These are phyloP conservation scores for Termitomyces sp. DNA, from an alignment of 768 basidiomycete genomes.

Conservation along the genomic window DNA sequence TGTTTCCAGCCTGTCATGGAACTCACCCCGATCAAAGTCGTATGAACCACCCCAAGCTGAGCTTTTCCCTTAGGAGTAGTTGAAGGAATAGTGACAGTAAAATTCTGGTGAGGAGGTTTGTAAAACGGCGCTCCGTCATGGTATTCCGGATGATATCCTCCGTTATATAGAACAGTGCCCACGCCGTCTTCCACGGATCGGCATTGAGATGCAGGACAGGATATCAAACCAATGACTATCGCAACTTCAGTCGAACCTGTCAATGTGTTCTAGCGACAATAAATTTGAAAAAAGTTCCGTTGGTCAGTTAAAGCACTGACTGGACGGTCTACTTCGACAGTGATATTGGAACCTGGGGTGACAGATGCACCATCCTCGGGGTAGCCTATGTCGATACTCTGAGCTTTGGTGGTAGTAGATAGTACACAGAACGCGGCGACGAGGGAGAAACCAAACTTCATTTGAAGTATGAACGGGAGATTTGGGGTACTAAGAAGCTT, in stretches of 20 bases:
- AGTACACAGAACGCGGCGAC: conserved; percentile 14
- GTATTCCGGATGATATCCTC: conserved; percentile 32
- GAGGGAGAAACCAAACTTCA: not conserved
- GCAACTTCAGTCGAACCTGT: conserved; percentile 38
- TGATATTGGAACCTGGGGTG: conserved; percentile 28
- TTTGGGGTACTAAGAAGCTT: not conserved
- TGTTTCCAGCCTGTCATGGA: not conserved
- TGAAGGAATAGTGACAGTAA: conserved; percentile 34
- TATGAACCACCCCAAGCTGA: conserved; percentile 29
- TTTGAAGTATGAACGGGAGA: not conserved
- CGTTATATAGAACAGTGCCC: conserved; percentile 41
- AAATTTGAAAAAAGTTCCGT: not conserved
- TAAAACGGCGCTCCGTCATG: conserved; percentile 9
- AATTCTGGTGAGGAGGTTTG: conserved; percentile 37
- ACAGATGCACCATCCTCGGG: conserved; percentile 31
- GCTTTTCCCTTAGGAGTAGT: conserved; percentile 22
- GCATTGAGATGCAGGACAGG: conserved; percentile 24
- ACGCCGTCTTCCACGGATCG: conserved; percentile 20
- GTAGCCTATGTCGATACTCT: conserved; percentile 31
- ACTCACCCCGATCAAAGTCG: conserved; percentile 35
- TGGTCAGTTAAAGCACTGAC: conserved; percentile 22
- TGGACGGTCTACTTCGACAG: conserved; percentile 41
- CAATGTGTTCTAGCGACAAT: conserved; percentile 23
- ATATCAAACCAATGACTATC: conserved; percentile 36
- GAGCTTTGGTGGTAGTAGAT: conserved; percentile 32